Evolutionary conservation across 2,329 filamentous ascomycete species (phyloP), one percentile per base, ranked within the genome.

Genomic region (Fusarium nanum): DNA sequence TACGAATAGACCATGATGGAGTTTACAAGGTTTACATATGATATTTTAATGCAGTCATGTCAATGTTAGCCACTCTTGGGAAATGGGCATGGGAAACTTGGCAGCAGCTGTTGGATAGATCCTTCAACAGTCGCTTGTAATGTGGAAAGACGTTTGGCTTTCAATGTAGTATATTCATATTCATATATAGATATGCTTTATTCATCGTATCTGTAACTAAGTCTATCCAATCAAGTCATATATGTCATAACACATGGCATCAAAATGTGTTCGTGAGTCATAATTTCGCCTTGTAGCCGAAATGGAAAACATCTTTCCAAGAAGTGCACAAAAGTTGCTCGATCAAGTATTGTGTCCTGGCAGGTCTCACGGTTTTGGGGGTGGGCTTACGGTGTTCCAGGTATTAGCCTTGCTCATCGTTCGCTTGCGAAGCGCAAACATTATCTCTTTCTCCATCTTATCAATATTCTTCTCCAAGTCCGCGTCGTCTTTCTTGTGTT

Each of bases 401-500:
- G 86, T 88, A 54, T 83, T 80, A 25, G 83, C 82, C 77, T 86
- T 88, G 67, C 82, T 86, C 83, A 88, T 83, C 5, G 87, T 88
- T 75, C 84, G 82, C 78, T 86, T 84, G 25, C 87, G 81, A 80
- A 89, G 82, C 54, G 84, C 81, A 55, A 82, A 82, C 81, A 89
- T 85, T 70, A 89, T 88, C 47, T 87, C 83, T 64, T 79, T 82
- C 77, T 89, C 87, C 84, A 89, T 86, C 64, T 81, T 79, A 41
- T 85, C 83, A 68, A 89, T 88, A 49, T 86, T 84, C 70, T 81
- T 79, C 78, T 88, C 85, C 49, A 88, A 81, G 55, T 86, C 83
- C 27, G 73, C 70, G 67, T 89, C 86, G 72, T 88, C 86, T 52
- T 72, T 70, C 14, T 78, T 80, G 71, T 86, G 86, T 69, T 80